Conservation (phyloP, 1,284 basidiomycete species). For the Cystobasidium pallidum region DNA sequence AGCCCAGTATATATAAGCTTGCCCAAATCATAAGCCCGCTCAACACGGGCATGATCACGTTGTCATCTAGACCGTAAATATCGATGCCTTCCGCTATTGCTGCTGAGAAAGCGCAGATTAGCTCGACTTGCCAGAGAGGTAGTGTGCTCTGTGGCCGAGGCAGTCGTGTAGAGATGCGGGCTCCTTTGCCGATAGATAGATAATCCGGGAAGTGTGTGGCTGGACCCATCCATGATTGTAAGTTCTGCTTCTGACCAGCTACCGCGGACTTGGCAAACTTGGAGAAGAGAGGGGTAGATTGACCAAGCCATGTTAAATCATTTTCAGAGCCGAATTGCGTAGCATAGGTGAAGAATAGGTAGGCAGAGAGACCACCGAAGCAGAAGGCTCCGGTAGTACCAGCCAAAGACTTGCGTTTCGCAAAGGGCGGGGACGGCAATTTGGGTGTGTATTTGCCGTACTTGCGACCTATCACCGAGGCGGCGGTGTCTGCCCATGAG, state of each 20-base stretch:
- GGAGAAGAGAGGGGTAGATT: constrained; percentile 57
- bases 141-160: constrained; percentile 55
- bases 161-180: constrained; percentile 41
- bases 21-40: constrained; percentile 77
- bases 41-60: constrained; percentile 87
- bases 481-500: constrained; percentile 95
- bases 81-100: constrained; percentile 62
- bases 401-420: constrained; percentile 81
- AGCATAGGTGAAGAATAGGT: constrained; percentile 65
- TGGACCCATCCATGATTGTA: constrained; percentile 16
- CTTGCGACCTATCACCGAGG: constrained; percentile 86
- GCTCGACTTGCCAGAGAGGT: constrained; percentile 41
- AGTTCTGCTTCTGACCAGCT: constrained; percentile 46
- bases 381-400: constrained; percentile 83
- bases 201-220: constrained; percentile 33
- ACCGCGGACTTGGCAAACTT: constrained; percentile 31
- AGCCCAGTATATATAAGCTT: constrained; percentile 22
- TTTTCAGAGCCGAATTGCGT: constrained; percentile 60
- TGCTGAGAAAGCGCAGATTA: constrained; percentile 55
- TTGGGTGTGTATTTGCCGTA: constrained; percentile 76
- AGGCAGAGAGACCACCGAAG: constrained; percentile 73
- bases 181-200: constrained; percentile 27
- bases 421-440: constrained; percentile 70
- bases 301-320: constrained; percentile 64
- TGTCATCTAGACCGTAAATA: constrained; percentile 86